phyloP scores from a whole-genome alignment of 2,329 filamentous ascomycete species.

The Colletotrichum sansevieriae region DNA sequence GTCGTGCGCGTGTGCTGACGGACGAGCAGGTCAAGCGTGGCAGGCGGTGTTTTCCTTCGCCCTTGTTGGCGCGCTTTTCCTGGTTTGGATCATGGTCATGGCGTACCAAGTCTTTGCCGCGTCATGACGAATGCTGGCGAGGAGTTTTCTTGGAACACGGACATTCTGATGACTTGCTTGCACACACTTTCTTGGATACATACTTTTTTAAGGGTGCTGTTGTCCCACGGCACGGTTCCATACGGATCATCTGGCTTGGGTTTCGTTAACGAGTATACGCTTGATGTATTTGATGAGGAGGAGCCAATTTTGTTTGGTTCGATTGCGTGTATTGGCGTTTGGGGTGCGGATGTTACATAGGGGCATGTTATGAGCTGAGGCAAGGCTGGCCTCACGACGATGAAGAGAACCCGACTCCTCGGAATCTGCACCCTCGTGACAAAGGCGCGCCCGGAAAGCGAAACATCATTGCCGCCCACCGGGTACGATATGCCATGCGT shows the following conservation, averaged over 20 bases:
- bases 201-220: neutral
- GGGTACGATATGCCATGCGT: too few relatives aligned
- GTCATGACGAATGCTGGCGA: slow-evolving; percentile 4
- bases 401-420: too few relatives aligned
- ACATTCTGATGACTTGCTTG: too few relatives aligned
- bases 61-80: slow-evolving; percentile 69
- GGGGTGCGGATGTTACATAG: neutral
- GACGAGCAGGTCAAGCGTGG: slow-evolving; percentile 68
- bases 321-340: slow-evolving; percentile 16
- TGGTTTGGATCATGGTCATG: slow-evolving; percentile 79
- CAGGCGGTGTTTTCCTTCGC: slow-evolving; percentile 74
- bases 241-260: neutral
- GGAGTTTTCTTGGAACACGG: too few relatives aligned
- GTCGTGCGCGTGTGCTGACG: neutral
- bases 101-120: slow-evolving; percentile 72
- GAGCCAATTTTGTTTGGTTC: neutral
- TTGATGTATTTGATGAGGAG: slow-evolving; percentile 13
- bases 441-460: too few relatives aligned
- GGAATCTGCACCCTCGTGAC: too few relatives aligned
- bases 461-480: too few relatives aligned
- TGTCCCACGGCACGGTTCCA: too few relatives aligned
- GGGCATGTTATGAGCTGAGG: too few relatives aligned
- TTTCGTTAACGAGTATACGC: slow-evolving; percentile 2
- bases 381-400: too few relatives aligned
- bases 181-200: neutral